Evolutionary conservation across 305 asterid genomes (phyloP), one percentile per base, ranked within the genome.

Genomic region (Rubia occidens): DNA sequence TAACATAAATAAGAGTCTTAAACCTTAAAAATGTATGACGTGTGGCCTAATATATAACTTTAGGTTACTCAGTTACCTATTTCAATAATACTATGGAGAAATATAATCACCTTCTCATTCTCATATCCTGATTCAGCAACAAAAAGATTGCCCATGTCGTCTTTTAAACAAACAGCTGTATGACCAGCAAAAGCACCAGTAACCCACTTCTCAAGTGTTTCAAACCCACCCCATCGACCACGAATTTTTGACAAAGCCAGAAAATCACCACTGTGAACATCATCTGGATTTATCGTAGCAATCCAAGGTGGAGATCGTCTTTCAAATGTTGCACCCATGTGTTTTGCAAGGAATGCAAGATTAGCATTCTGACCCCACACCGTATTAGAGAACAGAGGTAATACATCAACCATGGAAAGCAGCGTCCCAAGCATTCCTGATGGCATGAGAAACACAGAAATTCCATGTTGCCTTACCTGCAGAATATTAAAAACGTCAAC

Each of bases 161-260:
- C 99, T 82, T 95, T 95, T 85, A 95, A 77, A 85, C 98, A 95
- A 68, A 95, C 99, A 9, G 99, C 86, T 10, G 99, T 91, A 72
- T 95, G 99, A 69, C 99, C 99, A 47, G 99, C 99, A 84, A 95
- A 95, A 58, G 99, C 96, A 73, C 99, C 99, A 8, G 97, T 95
- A 68, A 95, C 99, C 99, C 99, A 95, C 85, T 95, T 95, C 84
- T 95, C 99, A 74, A 95, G 90, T 11, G 99, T 95, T 87, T 95
- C 99, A 80, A 95, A 95, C 72, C 99, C 99, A 70, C 99, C 99
- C 99, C 99, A 95, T 49, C 99, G 91, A 71, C 99, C 99, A 76
- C 97, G 96, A 72, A 92, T 89, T 82, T 92, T 92, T 40, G 98
- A 92, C 69, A 92, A 87, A 11, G 98, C 97, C 72, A 92, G 81